phyloP scores from a whole-genome alignment of 2,329 filamentous ascomycete genomes.

The Pezicula carpinea region DNA sequence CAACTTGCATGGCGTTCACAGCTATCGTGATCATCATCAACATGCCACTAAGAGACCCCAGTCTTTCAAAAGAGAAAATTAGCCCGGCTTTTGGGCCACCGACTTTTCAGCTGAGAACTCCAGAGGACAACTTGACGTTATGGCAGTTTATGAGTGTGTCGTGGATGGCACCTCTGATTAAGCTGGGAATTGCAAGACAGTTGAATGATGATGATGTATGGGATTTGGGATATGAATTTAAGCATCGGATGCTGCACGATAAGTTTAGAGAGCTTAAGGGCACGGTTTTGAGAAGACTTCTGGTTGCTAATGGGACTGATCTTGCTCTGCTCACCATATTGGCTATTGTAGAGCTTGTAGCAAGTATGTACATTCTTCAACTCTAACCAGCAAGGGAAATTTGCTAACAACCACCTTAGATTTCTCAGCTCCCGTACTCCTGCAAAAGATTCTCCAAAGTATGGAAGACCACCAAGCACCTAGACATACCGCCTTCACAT shows the following conservation, averaged over 20 bases:
- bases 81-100: slow-evolving; percentile 52
- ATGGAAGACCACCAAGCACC: slow-evolving; percentile 51
- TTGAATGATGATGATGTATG: slow-evolving; percentile 78
- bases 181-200: slow-evolving; percentile 57
- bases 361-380: slow-evolving; percentile 36
- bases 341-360: slow-evolving; percentile 56
- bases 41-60: slow-evolving; percentile 67
- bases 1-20: slow-evolving; percentile 32
- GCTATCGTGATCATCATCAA: slow-evolving; percentile 51
- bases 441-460: slow-evolving; percentile 66
- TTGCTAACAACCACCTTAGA: slow-evolving; percentile 31
- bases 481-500: slow-evolving; percentile 56
- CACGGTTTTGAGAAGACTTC: slow-evolving; percentile 63
- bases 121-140: slow-evolving; percentile 74
- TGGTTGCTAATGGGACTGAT: slow-evolving; percentile 76
- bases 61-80: slow-evolving; percentile 50
- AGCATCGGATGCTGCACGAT: slow-evolving; percentile 70
- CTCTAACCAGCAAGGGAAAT: not conserved
- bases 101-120: slow-evolving; percentile 57
- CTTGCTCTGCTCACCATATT: slow-evolving; percentile 54
- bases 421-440: slow-evolving; percentile 59
- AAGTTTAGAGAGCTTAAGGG: slow-evolving; percentile 70
- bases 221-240: slow-evolving; percentile 74
- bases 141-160: slow-evolving; percentile 83
- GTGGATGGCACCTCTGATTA: slow-evolving; percentile 75